phyloP scores from a whole-genome alignment of 2,329 filamentous ascomycete genomes.

The Ceratocystiopsis brevicomis region DNA sequence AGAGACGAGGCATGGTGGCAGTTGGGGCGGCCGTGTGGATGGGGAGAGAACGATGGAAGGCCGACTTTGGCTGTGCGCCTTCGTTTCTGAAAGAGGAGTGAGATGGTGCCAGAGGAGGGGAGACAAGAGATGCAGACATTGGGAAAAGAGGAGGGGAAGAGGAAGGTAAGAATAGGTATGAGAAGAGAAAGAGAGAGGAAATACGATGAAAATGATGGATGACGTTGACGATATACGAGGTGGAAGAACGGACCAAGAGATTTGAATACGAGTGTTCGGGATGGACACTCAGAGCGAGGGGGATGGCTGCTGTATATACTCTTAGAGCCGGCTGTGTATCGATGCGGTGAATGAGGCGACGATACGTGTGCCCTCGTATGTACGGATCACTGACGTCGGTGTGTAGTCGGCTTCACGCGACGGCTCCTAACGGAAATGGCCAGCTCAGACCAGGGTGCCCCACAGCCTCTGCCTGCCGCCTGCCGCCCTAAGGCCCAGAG shows the following conservation, averaged over 20 bases:
- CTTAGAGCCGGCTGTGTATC: too few species aligned
- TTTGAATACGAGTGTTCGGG: too few species aligned
- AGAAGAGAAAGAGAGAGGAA: neutral
- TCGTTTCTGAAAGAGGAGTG: neutral
- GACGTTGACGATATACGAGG: too few species aligned
- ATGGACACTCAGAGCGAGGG: too few species aligned
- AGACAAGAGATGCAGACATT: neutral
- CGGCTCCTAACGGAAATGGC: neutral
- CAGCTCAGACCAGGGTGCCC: neutral
- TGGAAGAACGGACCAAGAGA: neutral
- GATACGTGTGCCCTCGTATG: too few species aligned
- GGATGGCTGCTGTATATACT: neutral
- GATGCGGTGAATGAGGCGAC: too few species aligned
- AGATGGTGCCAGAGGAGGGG: neutral
- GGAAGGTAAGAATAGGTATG: neutral
- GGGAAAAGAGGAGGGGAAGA: neutral
- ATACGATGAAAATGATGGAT: neutral
- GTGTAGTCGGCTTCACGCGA: too few species aligned
- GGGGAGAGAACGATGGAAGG: neutral
- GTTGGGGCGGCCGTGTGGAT: neutral
- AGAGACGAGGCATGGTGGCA: constrained; percentile 32
- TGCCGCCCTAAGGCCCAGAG: constrained; percentile 1
- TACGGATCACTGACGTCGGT: too few species aligned
- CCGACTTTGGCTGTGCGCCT: neutral
- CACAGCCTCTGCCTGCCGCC: neutral